Evolutionary conservation across 495 filamentous ascomycete genomes (phyloP).

Genomic region (Talaromyces liani): DNA sequence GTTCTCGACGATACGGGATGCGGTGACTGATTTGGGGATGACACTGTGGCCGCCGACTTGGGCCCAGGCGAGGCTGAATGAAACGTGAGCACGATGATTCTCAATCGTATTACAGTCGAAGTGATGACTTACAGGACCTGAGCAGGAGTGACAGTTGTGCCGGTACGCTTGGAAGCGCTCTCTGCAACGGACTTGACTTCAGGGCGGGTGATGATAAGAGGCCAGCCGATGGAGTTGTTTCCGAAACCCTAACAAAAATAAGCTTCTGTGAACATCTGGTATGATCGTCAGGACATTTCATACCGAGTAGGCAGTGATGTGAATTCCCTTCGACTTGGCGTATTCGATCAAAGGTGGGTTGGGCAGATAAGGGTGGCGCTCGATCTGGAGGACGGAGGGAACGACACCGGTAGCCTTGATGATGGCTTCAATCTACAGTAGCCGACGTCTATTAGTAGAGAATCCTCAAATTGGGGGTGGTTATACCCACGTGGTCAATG

Average conservation of each 20-base stretch:
- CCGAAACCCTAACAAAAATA: constrained; percentile 30
- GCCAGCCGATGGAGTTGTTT: constrained; percentile 37
- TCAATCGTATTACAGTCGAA: too few species aligned
- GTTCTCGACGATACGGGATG: constrained; percentile 40
- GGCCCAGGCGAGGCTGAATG: constrained; percentile 35
- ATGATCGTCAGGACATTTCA: constrained; percentile 1
- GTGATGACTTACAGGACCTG: constrained; percentile 28
- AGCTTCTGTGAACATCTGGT: background rate
- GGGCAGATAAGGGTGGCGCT: constrained; percentile 43
- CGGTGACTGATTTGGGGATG: constrained; percentile 44
- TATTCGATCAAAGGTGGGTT: constrained; percentile 36
- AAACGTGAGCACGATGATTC: too few species aligned
- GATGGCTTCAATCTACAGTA: constrained; percentile 37
- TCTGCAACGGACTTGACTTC: constrained; percentile 39
- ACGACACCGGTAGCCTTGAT: constrained; percentile 41
- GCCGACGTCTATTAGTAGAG: background rate
- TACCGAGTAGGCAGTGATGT: constrained; percentile 44
- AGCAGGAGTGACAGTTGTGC: constrained; percentile 29
- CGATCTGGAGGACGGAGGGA: constrained; percentile 44
- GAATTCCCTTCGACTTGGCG: constrained; percentile 38
- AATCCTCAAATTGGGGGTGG: background rate
- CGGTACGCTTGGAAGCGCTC: constrained; percentile 31
- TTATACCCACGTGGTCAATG: constrained; percentile 32
- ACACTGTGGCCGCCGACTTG: constrained; percentile 41
- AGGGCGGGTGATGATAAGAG: constrained; percentile 37